These are phyloP conservation scores for Luzula sylvatica DNA, from an alignment of 176 grass and related monocot species.

Conservation along the genomic window DNA sequence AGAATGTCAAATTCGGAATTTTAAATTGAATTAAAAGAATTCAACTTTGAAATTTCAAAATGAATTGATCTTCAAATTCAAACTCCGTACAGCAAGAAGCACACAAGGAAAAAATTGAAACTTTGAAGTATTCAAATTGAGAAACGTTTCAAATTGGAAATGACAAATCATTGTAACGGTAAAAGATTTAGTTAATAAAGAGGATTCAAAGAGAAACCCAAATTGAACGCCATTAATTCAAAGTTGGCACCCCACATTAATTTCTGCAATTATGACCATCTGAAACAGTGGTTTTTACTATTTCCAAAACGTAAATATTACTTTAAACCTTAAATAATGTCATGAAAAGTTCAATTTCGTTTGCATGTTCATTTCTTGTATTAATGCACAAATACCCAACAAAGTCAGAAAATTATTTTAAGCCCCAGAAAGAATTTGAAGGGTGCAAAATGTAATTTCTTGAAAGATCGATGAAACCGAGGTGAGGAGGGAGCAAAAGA, in stretches of 20 bases:
- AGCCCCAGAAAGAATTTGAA: neutral
- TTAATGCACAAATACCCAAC: neutral
- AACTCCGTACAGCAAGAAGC: neutral
- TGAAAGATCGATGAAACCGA: constrained; percentile 1
- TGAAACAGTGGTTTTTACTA: neutral
- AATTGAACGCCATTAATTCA: neutral
- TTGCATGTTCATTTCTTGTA: neutral
- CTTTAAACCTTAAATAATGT: neutral
- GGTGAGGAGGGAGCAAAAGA: neutral
- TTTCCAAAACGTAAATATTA: neutral
- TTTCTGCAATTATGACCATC: constrained; percentile 1
- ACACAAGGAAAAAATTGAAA: neutral
- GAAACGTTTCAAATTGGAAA: neutral
- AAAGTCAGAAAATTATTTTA: neutral
- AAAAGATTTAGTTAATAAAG: neutral
- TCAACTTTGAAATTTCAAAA: constrained; percentile 1
- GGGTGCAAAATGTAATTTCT: constrained; percentile 5
- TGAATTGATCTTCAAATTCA: neutral
- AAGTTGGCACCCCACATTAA: neutral
- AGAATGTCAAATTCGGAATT: no score
- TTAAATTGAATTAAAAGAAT: neutral
- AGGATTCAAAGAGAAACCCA: neutral
- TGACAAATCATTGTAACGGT: neutral
- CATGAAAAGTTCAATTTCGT: neutral
- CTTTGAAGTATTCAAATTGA: neutral